A percentile compares a stretch with the other conserved stretches of the same genome.
Evolutionary conservation across 139 green algal genomes (phyloP).

Genomic region (Tetradesmus lagerheimii): DNA sequence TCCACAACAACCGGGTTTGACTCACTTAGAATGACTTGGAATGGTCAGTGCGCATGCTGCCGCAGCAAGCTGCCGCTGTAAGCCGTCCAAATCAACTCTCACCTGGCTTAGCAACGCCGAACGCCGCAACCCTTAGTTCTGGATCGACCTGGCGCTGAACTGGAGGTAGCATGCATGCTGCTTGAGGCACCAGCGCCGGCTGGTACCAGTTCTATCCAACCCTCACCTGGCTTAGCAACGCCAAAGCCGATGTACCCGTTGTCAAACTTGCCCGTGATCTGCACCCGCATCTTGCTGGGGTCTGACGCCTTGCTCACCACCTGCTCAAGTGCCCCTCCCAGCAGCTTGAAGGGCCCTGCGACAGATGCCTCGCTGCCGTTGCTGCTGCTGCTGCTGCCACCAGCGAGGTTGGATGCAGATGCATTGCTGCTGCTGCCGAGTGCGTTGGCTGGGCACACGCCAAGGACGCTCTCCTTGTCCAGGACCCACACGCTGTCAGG

Average conservation of each 20-base stretch:
- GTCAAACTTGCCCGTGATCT: neutral
- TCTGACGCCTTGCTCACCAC: conserved; percentile 24
- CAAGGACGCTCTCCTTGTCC: neutral
- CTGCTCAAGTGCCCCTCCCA: conserved; percentile 10
- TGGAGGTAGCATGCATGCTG: too few relatives aligned
- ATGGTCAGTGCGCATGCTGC: too few relatives aligned
- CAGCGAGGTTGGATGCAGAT: neutral
- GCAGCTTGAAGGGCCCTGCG: neutral
- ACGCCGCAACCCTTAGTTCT: too few relatives aligned
- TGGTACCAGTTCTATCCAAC: neutral
- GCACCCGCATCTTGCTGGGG: conserved; percentile 6
- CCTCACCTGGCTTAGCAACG: conserved; percentile 20
- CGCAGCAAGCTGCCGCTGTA: neutral
- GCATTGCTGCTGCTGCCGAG: neutral
- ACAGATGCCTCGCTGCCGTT: neutral
- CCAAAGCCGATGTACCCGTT: conserved; percentile 20
- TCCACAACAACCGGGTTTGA: too few relatives aligned
- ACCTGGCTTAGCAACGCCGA: too few relatives aligned
- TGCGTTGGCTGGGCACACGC: neutral
- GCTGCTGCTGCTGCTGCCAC: neutral
- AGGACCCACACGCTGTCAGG: neutral
- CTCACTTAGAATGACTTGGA: too few relatives aligned
- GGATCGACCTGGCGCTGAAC: too few relatives aligned
- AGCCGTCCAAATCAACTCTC: neutral
- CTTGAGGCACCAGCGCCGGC: neutral